These are phyloP conservation scores for Sapria himalayana DNA, from an alignment of 345 rosid genomes.

Conservation along the genomic window DNA sequence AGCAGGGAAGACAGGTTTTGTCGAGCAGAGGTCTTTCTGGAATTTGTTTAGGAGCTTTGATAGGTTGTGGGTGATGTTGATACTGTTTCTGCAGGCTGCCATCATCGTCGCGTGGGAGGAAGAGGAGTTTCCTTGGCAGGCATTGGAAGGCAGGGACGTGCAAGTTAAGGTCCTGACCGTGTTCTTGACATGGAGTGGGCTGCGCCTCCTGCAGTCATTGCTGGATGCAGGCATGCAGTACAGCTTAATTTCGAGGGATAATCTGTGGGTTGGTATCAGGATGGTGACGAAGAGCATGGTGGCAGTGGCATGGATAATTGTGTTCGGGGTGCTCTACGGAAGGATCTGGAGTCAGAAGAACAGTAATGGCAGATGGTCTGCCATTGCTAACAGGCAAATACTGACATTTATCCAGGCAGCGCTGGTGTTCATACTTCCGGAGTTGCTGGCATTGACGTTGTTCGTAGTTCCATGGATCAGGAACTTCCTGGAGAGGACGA, in stretches of 20 bases:
- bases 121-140: constrained; percentile 40
- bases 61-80: constrained; percentile 64
- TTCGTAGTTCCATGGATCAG: constrained; percentile 77
- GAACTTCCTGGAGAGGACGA: constrained; percentile 71
- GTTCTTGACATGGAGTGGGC: constrained; percentile 70
- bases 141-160: constrained; percentile 22
- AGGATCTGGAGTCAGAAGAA: constrained; percentile 63
- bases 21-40: constrained; percentile 88
- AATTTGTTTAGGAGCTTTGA: constrained; percentile 75
- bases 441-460: constrained; percentile 55
- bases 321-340: constrained; percentile 40
- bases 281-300: constrained; percentile 55
- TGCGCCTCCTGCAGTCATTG: constrained; percentile 64
- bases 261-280: constrained; percentile 43
- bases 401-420: constrained; percentile 45
- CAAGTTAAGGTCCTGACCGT: constrained; percentile 53
- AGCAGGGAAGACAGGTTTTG: constrained; percentile 92
- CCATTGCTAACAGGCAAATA: constrained; percentile 22
- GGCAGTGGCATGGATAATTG: constrained; percentile 47
- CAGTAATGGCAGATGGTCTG: constrained; percentile 25
- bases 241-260: constrained; percentile 59
- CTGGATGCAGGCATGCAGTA: constrained; percentile 51
- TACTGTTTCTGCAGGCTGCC: constrained; percentile 60
- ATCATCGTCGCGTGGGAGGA: constrained; percentile 55
- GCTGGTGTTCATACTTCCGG: constrained; percentile 44